Conservation (phyloP, 305 asterid species). For the Fraxinus angustifolia region DNA sequence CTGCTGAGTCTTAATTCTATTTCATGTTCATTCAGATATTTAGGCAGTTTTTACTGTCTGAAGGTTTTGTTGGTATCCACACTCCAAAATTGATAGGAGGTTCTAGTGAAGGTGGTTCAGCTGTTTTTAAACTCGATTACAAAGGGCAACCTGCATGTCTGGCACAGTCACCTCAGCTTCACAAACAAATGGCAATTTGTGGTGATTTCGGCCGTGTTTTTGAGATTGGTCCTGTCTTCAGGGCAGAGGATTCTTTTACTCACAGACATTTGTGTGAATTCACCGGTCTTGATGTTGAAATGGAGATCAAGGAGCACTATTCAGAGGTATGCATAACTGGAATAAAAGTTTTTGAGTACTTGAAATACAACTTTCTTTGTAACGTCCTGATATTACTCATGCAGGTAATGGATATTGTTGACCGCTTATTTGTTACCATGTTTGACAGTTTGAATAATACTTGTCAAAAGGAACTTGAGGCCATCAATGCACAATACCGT, state of each 20-base stretch:
- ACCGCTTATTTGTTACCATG: constrained; percentile 60
- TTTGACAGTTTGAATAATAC: constrained; percentile 62
- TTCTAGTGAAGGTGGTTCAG: constrained; percentile 93
- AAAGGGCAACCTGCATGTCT: constrained; percentile 56
- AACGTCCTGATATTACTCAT: not conserved
- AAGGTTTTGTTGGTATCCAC: constrained; percentile 65
- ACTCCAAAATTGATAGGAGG: constrained; percentile 82
- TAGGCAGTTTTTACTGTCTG: constrained; percentile 49
- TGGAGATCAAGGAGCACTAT: constrained; percentile 49
- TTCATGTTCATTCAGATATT: constrained; percentile 47
- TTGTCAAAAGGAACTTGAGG: constrained; percentile 68
- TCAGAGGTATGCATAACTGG: constrained; percentile 29
- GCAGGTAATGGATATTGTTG: constrained; percentile 66
- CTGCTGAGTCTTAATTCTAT: not conserved
- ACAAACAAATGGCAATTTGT: constrained; percentile 50
- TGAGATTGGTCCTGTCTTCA: constrained; percentile 43
- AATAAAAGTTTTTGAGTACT: not conserved
- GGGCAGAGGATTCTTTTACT: constrained; percentile 44
- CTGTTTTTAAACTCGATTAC: constrained; percentile 77
- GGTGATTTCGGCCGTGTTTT: constrained; percentile 42
- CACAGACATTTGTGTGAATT: constrained; percentile 53
- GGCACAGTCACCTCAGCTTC: constrained; percentile 51
- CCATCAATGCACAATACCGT: constrained; percentile 69
- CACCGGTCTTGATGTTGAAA: constrained; percentile 43
- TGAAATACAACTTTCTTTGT: not conserved